phyloP scores from a whole-genome alignment of 106 monocot species.

The Dendrobium officinale region DNA sequence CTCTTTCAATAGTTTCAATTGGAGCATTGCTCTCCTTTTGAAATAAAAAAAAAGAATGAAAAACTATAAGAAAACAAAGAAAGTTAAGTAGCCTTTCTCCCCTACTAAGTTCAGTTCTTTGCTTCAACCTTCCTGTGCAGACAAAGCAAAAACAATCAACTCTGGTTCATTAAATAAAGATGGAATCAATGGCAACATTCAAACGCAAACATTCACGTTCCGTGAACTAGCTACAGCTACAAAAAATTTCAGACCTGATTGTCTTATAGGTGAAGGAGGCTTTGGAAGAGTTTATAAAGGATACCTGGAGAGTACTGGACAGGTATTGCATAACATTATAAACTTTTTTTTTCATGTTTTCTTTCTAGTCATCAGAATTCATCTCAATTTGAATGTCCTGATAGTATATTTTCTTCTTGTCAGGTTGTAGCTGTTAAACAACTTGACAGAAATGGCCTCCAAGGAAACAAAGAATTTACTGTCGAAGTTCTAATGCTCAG shows the following conservation, averaged over 20 bases:
- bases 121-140: not conserved
- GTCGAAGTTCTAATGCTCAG: constrained; percentile 1
- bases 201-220: constrained; percentile 30
- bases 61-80: not conserved
- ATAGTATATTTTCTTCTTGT: not conserved
- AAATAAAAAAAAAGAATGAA: not conserved
- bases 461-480: constrained; percentile 9
- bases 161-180: not conserved
- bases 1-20: no score
- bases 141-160: not conserved
- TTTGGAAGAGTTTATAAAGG: constrained; percentile 47
- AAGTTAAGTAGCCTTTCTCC: not conserved
- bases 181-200: constrained; percentile 12
- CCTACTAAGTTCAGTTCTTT: constrained; percentile 1
- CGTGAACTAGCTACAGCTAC: constrained; percentile 39
- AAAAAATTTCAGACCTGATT: constrained; percentile 32
- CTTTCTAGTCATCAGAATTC: not conserved
- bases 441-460: constrained; percentile 8
- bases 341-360: not conserved
- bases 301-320: constrained; percentile 19
- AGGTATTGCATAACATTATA: constrained; percentile 13
- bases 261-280: constrained; percentile 33
- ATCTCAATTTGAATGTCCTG: not conserved
- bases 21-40: no score
- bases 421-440: constrained; percentile 10